Evolutionary conservation across 2,329 filamentous ascomycete species (phyloP).

Genomic region (Fusarium sp.): DNA sequence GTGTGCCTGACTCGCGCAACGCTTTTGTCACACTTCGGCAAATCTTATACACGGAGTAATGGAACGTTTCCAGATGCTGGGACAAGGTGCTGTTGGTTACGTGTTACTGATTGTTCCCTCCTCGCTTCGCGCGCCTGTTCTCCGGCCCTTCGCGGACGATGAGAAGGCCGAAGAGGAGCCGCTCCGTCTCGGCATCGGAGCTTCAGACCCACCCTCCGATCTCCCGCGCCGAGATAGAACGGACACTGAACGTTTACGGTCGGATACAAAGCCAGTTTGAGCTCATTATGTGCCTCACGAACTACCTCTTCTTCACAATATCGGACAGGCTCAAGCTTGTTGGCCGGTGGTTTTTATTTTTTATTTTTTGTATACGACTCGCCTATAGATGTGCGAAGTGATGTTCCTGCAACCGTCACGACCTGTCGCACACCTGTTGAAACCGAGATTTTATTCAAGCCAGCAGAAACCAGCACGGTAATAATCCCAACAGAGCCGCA

Average conservation of each 20-base stretch:
- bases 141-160: conserved; percentile 31
- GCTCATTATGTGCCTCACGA: conserved; percentile 6
- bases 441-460: conserved; percentile 20
- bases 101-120: conserved; percentile 10
- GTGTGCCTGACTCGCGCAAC: conserved; percentile 19
- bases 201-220: conserved; percentile 22
- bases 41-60: conserved; percentile 27
- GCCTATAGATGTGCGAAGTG: not conserved
- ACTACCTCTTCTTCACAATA: not conserved
- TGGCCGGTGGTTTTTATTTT: too few relatives aligned
- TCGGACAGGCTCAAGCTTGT: not conserved
- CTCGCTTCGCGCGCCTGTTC: conserved; percentile 19
- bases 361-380: conserved; percentile 3
- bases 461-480: conserved; percentile 31
- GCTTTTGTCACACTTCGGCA: conserved; percentile 28
- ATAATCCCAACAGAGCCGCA: conserved; percentile 27
- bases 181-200: conserved; percentile 33
- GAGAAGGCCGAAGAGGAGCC: conserved; percentile 30
- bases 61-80: conserved; percentile 40
- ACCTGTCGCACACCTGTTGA: not conserved
- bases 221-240: conserved; percentile 27
- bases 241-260: conserved; percentile 21
- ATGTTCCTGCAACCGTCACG: conserved; percentile 2
- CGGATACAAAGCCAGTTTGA: conserved; percentile 20
- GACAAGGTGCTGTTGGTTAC: conserved; percentile 22